Evolutionary conservation across 192 early-diverging fungal species (phyloP), one percentile per base, ranked within the genome.

Genomic region (Backusella australiensis): DNA sequence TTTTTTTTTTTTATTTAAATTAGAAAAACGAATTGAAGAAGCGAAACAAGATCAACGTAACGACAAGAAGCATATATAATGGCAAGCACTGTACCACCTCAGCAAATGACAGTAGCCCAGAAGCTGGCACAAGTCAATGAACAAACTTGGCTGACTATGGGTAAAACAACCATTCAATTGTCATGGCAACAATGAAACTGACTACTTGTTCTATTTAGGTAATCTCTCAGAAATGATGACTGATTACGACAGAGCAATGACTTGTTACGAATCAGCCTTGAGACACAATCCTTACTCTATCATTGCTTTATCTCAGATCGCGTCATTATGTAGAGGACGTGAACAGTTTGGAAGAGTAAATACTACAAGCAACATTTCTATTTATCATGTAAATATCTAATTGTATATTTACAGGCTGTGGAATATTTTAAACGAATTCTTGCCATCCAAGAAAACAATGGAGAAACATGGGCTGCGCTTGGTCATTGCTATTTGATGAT

Each of bases 401-500:
- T 32, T 32, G 32, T 32, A 32, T 17, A 11, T 44, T 59, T 23
- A 63, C 79, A 93, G 88, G 97, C 96, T 17, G 91, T 95, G 12
- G 96, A 96, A 63, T 96, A 92, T 85, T 99, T 97, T 77, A 91
- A 97, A 76, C 89, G 94, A 11, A 92, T 97, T 32, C 84, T 99
- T 21, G 82, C 83, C 73, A 90, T 94, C 68, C 92, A 98, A 72
- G 85, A 87, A 39, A 86, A 81, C 36, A 97, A 96, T 80, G 96
- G 96, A 38, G 97, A 98, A 75, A 91, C 95, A 38, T 98, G 96
- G 96, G 95, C 95, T 4, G 94, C 96, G 6, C 86, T 92, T 38
- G 98, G 96, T 19, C 96, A 98, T 78, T 97, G 96, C 80, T 96
- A 95, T 80, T 85, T 99, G 66, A 96, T 97, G 96, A 88, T 94